These are phyloP conservation scores for Vitis hybrid DNA, from an alignment of 177 flowering plant genomes.

Conservation along the genomic window DNA sequence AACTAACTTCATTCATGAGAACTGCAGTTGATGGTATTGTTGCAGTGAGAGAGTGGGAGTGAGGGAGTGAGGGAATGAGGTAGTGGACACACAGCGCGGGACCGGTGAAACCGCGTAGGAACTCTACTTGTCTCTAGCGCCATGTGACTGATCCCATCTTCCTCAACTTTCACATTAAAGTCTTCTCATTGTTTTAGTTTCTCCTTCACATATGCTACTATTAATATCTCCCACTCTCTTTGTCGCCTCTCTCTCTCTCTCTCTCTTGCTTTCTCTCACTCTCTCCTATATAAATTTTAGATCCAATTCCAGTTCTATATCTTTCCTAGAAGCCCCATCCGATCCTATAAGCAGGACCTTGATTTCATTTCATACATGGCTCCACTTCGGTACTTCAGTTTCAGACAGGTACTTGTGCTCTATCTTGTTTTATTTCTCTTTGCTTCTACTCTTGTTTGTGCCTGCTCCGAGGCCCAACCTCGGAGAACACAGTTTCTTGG, in stretches of 20 bases:
- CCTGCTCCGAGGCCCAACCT: constrained; percentile 24
- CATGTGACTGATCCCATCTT: constrained; percentile 29
- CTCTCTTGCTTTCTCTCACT: constrained; percentile 16
- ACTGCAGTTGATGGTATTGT: no score
- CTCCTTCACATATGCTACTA: neutral
- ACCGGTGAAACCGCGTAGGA: constrained; percentile 13
- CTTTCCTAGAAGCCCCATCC: neutral
- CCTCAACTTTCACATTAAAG: constrained; percentile 11
- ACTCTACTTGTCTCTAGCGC: constrained; percentile 11
- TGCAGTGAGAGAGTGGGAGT: no score
- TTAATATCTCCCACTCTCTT: neutral
- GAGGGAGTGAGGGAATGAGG: no score
- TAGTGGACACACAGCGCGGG: neutral
- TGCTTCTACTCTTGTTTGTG: constrained; percentile 26
- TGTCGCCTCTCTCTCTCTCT: constrained; percentile 12
- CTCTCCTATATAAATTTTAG: constrained; percentile 4
- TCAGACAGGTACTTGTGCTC: constrained; percentile 36
- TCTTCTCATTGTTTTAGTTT: neutral
- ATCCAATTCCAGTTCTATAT: constrained; percentile 2
- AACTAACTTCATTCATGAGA: no score
- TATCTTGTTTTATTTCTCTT: constrained; percentile 31
- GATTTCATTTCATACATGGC: constrained; percentile 27
- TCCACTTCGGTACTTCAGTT: constrained; percentile 21
- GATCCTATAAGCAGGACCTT: constrained; percentile 6
- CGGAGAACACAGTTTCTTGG: constrained; percentile 19